Evolutionary conservation across 2,329 filamentous ascomycete species (phyloP).

Genomic region (Setomelanomma holmii): DNA sequence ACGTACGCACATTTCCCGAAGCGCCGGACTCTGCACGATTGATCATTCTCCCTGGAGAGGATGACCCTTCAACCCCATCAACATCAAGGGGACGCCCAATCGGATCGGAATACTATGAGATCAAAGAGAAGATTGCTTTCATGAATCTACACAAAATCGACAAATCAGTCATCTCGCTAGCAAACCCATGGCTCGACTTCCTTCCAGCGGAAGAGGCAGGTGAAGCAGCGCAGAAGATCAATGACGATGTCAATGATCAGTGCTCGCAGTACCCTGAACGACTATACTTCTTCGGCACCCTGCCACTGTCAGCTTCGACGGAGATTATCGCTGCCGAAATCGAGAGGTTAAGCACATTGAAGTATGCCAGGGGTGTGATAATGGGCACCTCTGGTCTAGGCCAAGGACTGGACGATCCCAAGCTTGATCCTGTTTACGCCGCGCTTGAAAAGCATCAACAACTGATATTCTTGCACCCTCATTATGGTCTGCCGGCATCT

Average conservation of each 20-base stretch:
- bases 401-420: conserved; percentile 78
- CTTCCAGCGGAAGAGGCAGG: conserved; percentile 67
- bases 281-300: conserved; percentile 81
- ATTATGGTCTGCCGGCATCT: conserved; percentile 83
- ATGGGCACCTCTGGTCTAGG: conserved; percentile 85
- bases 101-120: conserved; percentile 81
- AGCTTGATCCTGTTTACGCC: conserved; percentile 73
- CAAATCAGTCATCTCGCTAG: conserved; percentile 84
- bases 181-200: conserved; percentile 95
- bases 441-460: conserved; percentile 70
- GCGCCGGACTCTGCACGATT: conserved; percentile 65
- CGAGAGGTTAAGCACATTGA: conserved; percentile 65
- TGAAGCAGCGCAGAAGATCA: conserved; percentile 71
- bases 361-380: conserved; percentile 82
- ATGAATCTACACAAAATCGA: conserved; percentile 86
- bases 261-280: conserved; percentile 71
- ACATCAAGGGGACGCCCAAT: conserved; percentile 78
- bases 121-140: conserved; percentile 80
- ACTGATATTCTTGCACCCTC: conserved; percentile 85
- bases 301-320: conserved; percentile 74
- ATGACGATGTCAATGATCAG: conserved; percentile 76
- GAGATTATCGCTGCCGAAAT: conserved; percentile 71
- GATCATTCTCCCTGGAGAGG: conserved; percentile 68
- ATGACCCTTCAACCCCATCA: conserved; percentile 59
- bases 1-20: conserved; percentile 70